Evolutionary conservation across 225 moss, liverwort and hornwort genomes (phyloP), one percentile per base, ranked within the genome.

Genomic region (Pleurozium schreberi): DNA sequence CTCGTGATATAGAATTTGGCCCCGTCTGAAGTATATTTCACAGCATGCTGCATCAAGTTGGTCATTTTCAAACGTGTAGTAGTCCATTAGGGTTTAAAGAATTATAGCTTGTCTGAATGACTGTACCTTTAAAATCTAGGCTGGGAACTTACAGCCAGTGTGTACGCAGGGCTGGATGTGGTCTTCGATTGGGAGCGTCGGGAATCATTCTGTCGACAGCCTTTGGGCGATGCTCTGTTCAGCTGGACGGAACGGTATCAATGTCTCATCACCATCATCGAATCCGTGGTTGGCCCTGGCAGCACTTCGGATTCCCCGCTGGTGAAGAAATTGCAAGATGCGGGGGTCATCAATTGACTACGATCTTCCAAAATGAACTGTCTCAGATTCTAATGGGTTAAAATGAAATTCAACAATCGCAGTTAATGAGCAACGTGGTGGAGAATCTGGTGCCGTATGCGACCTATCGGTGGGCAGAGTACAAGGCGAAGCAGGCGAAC

Each of bases 171-270:
- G 45, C 88, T 98, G 91, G 97, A 98, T 90, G 94, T 96, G 76
- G 95, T 95, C 81, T 98, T 98, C 88, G 95, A 98, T 60, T 97
- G 98, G 97, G 95, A 96, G 85, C 95, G 91, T 28, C 91, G 87
- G 82, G 89, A 95, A 57, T 86, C 94, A 0, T 98, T 98, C 89
- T 28, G 89, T 74, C 93, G 94, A 75, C 98, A 98, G 89, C 96
- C 96, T 75, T 87, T 96, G 40, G 97, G 97, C 42, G 87, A 94
- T 78, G 87, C 95, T 18, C 90, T 97, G 33, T 98, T 98, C 92
- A 98, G 95, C 90, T 98, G 98, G 98, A 96, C 95, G 38, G 98
- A 98, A 89, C 96, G 98, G 14, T 95, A 94, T 60, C 96, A 96
- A 64, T 97, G 97, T 84, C 58, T 97, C 62, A 82, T 25, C 27